Evolutionary conservation across 108 stramenopile species (phyloP).

Genomic region (Cyclotella sp.): DNA sequence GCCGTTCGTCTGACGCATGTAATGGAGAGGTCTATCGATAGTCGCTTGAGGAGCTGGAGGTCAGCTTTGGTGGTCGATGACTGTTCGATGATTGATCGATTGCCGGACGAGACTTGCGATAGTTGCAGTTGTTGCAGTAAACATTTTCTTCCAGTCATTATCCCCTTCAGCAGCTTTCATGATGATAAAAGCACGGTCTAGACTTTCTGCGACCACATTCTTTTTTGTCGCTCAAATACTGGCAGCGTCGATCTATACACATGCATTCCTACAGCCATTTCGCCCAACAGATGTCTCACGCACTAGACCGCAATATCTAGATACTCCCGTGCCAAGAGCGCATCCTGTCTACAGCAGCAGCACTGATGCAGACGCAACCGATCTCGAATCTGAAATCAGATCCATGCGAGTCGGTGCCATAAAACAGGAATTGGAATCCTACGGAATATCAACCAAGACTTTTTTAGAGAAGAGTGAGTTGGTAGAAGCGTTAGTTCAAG

Average conservation of each 20-base stretch:
- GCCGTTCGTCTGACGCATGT: no score
- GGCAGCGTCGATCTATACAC: neutral
- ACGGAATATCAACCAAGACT: constrained; percentile 73
- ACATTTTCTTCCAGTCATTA: no score
- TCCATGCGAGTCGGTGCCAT: constrained; percentile 79
- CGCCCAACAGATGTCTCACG: neutral
- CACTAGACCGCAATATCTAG: neutral
- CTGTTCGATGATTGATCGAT: no score
- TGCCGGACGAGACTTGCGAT: no score
- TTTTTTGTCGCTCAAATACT: neutral
- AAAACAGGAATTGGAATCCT: constrained; percentile 78
- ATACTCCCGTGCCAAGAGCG: neutral
- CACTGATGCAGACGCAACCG: neutral
- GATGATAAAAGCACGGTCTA: no score
- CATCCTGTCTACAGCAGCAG: constrained; percentile 3
- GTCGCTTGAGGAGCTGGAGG: no score
- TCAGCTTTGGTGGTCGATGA: no score
- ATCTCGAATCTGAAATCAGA: constrained; percentile 39
- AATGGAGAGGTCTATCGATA: no score
- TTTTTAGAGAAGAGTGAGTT: constrained; percentile 83
- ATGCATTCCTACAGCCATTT: constrained; percentile 4
- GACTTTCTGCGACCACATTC: neutral
- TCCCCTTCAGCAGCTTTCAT: no score
- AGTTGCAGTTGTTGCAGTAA: no score
- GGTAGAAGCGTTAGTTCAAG: constrained; percentile 67